A percentile compares a stretch with the other conserved stretches of the same genome.
These are phyloP conservation scores for Gonium pectorale DNA, from an alignment of 139 green algal genomes.

Conservation along the genomic window DNA sequence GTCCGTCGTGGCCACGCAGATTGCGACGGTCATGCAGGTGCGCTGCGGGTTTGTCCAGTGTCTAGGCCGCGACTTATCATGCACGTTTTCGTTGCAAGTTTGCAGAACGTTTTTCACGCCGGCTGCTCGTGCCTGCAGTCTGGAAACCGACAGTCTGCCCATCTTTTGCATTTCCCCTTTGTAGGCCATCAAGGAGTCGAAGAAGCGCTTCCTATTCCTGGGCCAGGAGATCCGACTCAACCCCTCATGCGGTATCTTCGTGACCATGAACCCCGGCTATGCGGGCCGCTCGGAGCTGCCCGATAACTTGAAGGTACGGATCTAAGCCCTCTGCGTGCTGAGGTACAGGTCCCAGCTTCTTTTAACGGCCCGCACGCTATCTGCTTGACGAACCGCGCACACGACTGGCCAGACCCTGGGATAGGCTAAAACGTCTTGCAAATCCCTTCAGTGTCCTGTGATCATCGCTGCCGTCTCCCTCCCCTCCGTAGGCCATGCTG, in stretches of 20 bases:
- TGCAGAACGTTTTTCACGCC: too few species aligned
- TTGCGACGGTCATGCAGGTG: conserved; percentile 79
- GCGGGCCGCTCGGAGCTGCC: conserved; percentile 75
- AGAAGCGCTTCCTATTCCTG: conserved; percentile 82
- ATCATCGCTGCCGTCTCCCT: neutral
- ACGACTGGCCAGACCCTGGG: too few species aligned
- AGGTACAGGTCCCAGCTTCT: neutral
- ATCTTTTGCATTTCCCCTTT: neutral
- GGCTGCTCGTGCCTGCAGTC: too few species aligned
- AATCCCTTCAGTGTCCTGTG: neutral
- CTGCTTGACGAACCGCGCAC: too few species aligned
- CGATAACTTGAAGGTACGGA: conserved; percentile 83
- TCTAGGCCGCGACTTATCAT: too few species aligned
- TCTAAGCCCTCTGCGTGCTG: neutral
- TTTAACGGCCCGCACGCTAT: too few species aligned
- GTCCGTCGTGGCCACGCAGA: conserved; percentile 88
- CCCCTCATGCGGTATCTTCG: conserved; percentile 86
- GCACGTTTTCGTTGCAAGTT: too few species aligned
- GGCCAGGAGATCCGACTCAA: conserved; percentile 87
- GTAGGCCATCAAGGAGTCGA: conserved; percentile 87
- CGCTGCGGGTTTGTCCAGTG: too few species aligned
- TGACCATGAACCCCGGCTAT: conserved; percentile 94
- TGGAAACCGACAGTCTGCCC: too few species aligned
- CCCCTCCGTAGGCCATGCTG: conserved; percentile 80
- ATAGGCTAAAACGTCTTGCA: too few species aligned